Conservation (phyloP, 306 rosid species). For the Alnus glutinosa region DNA sequence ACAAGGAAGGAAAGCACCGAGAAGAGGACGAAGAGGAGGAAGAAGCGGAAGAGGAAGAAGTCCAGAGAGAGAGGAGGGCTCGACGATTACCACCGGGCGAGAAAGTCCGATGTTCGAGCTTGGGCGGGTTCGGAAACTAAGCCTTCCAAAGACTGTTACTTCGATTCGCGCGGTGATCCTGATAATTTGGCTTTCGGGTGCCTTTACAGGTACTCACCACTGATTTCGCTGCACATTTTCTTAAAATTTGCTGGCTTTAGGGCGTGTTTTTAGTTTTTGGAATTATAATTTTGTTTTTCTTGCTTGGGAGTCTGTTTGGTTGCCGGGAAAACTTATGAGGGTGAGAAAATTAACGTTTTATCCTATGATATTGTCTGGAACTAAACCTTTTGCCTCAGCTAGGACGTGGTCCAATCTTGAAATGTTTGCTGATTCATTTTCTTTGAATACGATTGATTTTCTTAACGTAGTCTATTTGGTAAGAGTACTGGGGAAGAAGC, state of each 20-base stretch:
- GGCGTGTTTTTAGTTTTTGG: not conserved
- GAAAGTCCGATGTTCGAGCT: slow-evolving; percentile 70
- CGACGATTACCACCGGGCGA: slow-evolving; percentile 49
- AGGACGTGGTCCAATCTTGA: too few species aligned
- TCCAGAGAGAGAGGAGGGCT: slow-evolving; percentile 42
- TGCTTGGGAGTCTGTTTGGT: not conserved
- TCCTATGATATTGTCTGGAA: too few species aligned
- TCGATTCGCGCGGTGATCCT: slow-evolving; percentile 76
- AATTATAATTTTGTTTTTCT: not conserved
- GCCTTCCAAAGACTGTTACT: slow-evolving; percentile 66
- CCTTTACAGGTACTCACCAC: slow-evolving; percentile 56
- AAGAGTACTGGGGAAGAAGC: too few species aligned
- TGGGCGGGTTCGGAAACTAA: slow-evolving; percentile 69
- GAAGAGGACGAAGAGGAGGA: slow-evolving; percentile 46
- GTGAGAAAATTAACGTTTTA: not conserved
- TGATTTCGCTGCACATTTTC: not conserved
- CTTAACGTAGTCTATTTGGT: too few species aligned
- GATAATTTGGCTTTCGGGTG: slow-evolving; percentile 78
- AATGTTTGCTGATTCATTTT: not conserved
- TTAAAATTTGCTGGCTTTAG: not conserved
- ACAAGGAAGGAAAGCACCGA: slow-evolving; percentile 26
- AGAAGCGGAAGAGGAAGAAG: slow-evolving; percentile 51
- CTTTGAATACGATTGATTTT: not conserved
- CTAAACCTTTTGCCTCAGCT: too few species aligned
- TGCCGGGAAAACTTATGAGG: too few species aligned